Conservation (phyloP, 805 yeast species). For the Saccharomycopsis javanensis region DNA sequence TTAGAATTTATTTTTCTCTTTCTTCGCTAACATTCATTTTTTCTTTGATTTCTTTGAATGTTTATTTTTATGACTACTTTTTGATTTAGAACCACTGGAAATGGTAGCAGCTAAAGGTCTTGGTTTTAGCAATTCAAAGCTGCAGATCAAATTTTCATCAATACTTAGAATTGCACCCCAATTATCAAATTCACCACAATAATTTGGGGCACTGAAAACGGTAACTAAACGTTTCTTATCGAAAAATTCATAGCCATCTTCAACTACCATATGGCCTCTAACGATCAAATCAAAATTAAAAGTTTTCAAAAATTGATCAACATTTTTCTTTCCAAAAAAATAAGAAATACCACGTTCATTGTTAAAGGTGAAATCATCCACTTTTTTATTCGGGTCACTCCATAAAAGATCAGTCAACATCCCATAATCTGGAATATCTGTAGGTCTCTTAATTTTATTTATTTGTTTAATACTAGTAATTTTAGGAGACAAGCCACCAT, state of each 20-base stretch:
- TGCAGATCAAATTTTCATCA: constrained; percentile 81
- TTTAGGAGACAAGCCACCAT: constrained; percentile 75
- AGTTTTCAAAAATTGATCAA: constrained; percentile 62
- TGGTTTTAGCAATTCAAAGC: constrained; percentile 90
- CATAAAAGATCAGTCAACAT: constrained; percentile 66
- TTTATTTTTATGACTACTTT: not conserved
- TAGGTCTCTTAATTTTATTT: constrained; percentile 65
- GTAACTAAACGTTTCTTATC: constrained; percentile 64
- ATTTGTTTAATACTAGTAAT: constrained; percentile 67
- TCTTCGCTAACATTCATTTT: not conserved
- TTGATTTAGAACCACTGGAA: not conserved
- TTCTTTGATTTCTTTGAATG: not conserved
- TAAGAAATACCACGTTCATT: constrained; percentile 79
- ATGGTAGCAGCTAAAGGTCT: not conserved
- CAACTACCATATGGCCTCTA: constrained; percentile 84
- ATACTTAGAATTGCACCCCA: constrained; percentile 99
- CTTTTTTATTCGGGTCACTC: constrained; percentile 80
- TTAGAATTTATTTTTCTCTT: too few species aligned
- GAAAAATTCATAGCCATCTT: constrained; percentile 71
- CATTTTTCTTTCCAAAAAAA: constrained; percentile 71
- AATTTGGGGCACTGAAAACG: constrained; percentile 67
- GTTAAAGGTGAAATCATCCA: constrained; percentile 72
- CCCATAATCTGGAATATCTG: constrained; percentile 81
- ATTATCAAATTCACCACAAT: constrained; percentile 74
- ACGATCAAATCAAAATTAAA: constrained; percentile 76